Base-by-base conservation (phyloP, 164 flowering plant genomes). In the Magnolia officinalis region DNA sequence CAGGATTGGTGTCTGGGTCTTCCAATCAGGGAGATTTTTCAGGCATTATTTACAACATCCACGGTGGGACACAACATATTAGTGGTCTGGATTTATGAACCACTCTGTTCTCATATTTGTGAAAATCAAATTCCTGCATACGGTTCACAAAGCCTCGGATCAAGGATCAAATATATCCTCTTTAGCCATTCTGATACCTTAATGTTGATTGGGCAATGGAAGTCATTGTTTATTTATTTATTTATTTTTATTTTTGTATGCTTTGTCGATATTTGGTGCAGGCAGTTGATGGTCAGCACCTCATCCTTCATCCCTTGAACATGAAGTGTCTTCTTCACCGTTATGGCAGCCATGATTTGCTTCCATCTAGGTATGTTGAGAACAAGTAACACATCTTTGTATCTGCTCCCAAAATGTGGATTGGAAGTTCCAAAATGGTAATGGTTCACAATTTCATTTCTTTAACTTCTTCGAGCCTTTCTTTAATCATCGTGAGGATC, bases 271-370 rank as follows among this genome's bases (percentile, higher is more conserved):
- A 16, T 71, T 55, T 81, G 63, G 52, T 87, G 75, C 88, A 95
- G 98, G 94, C 91, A 71, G 84, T 87, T 79, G 98, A 95, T 87
- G 98, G 98, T 55, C 98, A 95, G 85, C 90, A 87, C 81, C 76
- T 93, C 81, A 88, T 93, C 76, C 91, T 93, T 77, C 98, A 95
- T 78, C 94, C 98, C 37, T 70, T 93, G 72, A 93, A 88, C 80
- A 84, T 93, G 95, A 93, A 91, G 84, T 93, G 98, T 75, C 97
- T 95, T 79, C 82, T 95, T 67, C 89, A 89, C 75, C 91, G 93
- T 80, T 93, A 88, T 82, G 96, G 98, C 55, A 88, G 85, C 81
- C 86, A 86, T 78, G 94, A 86, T 51, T 75, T 76, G 77, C 92
- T 95, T 82, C 98, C 98, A 11, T 68, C 82, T 83, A 95, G 98